Evolutionary conservation across 1,139 yeast genomes (phyloP), one percentile per base, ranked within the genome.

Genomic region (Kodamaea plutei): DNA sequence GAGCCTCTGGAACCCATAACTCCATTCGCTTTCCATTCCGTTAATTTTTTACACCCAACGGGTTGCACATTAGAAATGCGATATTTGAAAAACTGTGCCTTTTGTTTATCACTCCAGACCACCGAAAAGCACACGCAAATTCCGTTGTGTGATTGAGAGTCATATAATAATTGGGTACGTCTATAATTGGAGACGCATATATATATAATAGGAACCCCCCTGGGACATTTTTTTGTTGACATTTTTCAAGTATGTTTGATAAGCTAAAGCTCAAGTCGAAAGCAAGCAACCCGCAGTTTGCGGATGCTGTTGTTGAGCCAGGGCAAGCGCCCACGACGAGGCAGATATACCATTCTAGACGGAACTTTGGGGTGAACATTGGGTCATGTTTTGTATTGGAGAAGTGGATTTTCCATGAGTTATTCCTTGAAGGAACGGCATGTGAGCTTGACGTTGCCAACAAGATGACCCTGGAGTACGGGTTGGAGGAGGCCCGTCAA

Each of bases 301-400:
- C 64, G 2, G 52, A 40, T 6, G 58, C 63, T 3, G 58, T 61
- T 3, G 58, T 52, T 6, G 38, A 47, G 25, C 43, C 58, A 4
- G 64, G 64, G 21, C 34, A 52, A 26, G 43, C 48, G 4, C 79
- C 84, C 1, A 49, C 69, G 13, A 55, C 56, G 35, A 62, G 63
- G 28, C 75, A 79, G 32, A 73, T 87, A 18, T 79, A 70, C 50
- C 84, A 77, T 45, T 63, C 72, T 28, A 66, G 97, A 36, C 66
- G 62, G 41, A 85, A 85, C 49, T 77, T 73, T 48, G 98, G 97
- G 8, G 95, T 87, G 21, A 89, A 89, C 53, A 58, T 91, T 25
- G 97, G 98, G 1, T 75, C 91, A 0, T 61, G 85, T 47, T 89
- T 89, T 52, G 81, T 88, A 2, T 68, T 79, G 33, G 98, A 91